These are phyloP conservation scores for Hyphodiscus sp. DNA, from an alignment of 2,329 filamentous ascomycete species.

Conservation along the genomic window DNA sequence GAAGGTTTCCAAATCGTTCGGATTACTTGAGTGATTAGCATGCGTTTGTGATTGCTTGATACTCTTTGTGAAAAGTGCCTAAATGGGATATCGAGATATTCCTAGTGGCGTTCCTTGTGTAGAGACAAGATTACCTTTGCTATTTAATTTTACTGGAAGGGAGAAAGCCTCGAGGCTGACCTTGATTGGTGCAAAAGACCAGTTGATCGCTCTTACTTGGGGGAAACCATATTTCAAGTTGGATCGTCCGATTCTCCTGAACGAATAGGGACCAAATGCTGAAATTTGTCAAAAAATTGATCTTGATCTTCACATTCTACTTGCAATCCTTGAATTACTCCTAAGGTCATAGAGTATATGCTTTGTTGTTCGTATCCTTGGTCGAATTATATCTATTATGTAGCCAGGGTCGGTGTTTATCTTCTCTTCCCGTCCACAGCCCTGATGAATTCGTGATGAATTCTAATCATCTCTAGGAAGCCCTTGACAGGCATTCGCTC, in stretches of 20 bases:
- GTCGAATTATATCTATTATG: background rate
- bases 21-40: too few relatives aligned
- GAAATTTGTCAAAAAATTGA: too few relatives aligned
- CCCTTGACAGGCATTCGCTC: constrained; percentile 28
- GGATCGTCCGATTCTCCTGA: too few relatives aligned
- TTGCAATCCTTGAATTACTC: too few relatives aligned
- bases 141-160: constrained; percentile 15
- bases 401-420: background rate
- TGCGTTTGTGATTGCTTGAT: constrained; percentile 18
- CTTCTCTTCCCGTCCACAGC: constrained; percentile 24
- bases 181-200: too few relatives aligned
- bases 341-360: too few relatives aligned
- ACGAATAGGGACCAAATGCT: too few relatives aligned
- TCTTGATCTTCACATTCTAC: too few relatives aligned
- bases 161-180: constrained; percentile 11
- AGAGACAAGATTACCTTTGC: constrained; percentile 18
- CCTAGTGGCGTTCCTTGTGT: constrained; percentile 22
- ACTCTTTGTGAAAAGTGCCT: constrained; percentile 13
- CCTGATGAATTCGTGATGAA: constrained; percentile 28
- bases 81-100: constrained; percentile 20
- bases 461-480: constrained; percentile 27
- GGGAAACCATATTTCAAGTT: too few relatives aligned
- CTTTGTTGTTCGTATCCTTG: too few relatives aligned
- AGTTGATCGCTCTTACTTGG: too few relatives aligned
- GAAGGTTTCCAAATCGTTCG: too few relatives aligned